phyloP scores from a whole-genome alignment of 129 eudicot genomes.

The Helichrysum umbraculigerum region DNA sequence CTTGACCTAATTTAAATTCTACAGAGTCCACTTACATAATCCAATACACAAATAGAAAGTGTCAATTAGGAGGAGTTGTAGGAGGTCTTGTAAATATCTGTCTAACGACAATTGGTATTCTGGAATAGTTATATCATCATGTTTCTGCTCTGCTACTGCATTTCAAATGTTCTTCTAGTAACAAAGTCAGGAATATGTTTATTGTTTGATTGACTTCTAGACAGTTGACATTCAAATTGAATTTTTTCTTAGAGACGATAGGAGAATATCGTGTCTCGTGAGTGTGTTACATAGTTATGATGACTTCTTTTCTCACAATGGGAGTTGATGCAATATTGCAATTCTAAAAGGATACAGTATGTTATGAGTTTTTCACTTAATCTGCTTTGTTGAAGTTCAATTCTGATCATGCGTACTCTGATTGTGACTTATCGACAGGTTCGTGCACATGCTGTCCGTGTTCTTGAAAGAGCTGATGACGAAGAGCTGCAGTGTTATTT shows the following conservation, averaged over 20 bases:
- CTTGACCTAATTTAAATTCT: too few species aligned
- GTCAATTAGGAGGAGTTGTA: too few species aligned
- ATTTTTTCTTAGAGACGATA: neutral
- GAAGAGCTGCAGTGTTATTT: slow-evolving; percentile 98
- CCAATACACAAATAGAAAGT: too few species aligned
- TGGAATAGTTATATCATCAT: too few species aligned
- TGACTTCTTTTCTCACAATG: neutral
- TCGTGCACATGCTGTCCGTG: slow-evolving; percentile 99
- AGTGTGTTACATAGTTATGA: neutral
- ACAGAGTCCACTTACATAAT: too few species aligned
- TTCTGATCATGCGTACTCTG: slow-evolving; percentile 9
- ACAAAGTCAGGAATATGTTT: neutral
- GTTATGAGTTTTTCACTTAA: neutral
- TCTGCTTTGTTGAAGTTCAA: slow-evolving; percentile 13
- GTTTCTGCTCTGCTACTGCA: too few species aligned
- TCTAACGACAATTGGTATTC: too few species aligned
- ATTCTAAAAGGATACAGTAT: neutral
- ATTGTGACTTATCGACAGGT: slow-evolving; percentile 48
- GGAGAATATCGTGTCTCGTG: neutral
- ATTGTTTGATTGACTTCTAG: neutral
- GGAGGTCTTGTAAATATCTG: too few species aligned
- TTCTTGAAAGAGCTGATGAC: slow-evolving; percentile 97
- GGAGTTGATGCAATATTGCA: neutral
- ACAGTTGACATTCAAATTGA: neutral
- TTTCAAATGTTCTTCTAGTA: neutral